Evolutionary conservation across 495 filamentous ascomycete species (phyloP), one percentile per base, ranked within the genome.

Genomic region (Lophiostoma macrostomum): DNA sequence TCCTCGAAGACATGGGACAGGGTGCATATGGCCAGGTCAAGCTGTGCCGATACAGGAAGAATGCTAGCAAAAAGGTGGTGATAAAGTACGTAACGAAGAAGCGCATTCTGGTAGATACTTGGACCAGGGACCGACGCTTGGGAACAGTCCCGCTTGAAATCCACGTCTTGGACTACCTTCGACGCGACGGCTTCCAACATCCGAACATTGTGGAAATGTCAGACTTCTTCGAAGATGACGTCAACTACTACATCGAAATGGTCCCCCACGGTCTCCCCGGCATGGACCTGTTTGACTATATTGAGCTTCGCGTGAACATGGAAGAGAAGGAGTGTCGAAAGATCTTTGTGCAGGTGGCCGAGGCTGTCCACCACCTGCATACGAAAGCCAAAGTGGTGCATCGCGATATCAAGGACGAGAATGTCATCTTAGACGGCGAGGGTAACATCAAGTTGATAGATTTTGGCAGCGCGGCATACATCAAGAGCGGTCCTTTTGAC

Each of bases 211-310:
- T 99, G 23, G 93, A 97, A 72, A 97, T 99, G 94, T 82, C 86
- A 29, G 91, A 94, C 52, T 99, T 97, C 71, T 99, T 99, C 66
- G 93, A 99, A 67, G 94, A 99, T 49, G 88, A 95, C 53, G 74
- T 90, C 65, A 97, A 99, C 62, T 99, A 99, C 67, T 97, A 99
- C 64, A 99, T 99, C 61, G 94, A 97, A 65, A 98, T 97, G 93
- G 76, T 87, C 5, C 93, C 93, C 11, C 93, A 98, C 59, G 93
- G 93, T 5, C 77, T 96, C 6, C 93, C 94, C 2, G 94, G 94
- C 13, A 97, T 98, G 94, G 93, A 98, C 67, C 80, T 98, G 0
- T 98, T 98, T 64, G 93, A 98, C 70, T 98, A 97, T 66, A 98
- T 98, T 50, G 93, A 98, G 69, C 80, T 98, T 46, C 85, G 91